These are phyloP conservation scores for Achaetomium macrosporum DNA, from an alignment of 2,329 filamentous ascomycete species.

Conservation along the genomic window DNA sequence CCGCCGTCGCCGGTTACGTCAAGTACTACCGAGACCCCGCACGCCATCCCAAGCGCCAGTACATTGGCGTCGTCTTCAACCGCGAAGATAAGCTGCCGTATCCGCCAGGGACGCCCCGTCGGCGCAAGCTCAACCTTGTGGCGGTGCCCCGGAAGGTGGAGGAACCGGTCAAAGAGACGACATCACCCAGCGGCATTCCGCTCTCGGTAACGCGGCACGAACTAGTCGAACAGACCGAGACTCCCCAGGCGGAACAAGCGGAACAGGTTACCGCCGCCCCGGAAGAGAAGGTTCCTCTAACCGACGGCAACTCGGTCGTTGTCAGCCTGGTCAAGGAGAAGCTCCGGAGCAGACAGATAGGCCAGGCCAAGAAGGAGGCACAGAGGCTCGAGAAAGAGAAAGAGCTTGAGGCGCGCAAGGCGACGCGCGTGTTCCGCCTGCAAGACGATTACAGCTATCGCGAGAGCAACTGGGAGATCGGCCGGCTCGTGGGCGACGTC, in stretches of 20 bases:
- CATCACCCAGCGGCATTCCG: conserved; percentile 34
- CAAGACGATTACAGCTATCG: conserved; percentile 52
- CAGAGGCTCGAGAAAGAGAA: conserved; percentile 25
- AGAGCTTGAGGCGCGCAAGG: conserved; percentile 36
- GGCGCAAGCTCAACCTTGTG: conserved; percentile 70
- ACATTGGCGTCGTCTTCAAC: conserved; percentile 88
- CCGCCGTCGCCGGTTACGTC: conserved; percentile 80
- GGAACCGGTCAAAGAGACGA: conserved; percentile 29
- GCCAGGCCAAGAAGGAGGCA: conserved; percentile 13
- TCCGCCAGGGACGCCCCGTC: conserved; percentile 64
- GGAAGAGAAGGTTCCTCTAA: conserved; percentile 7
- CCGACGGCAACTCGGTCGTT: conserved; percentile 21
- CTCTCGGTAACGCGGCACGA: conserved; percentile 29
- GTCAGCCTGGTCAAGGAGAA: conserved; percentile 22
- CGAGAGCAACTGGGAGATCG: conserved; percentile 56
- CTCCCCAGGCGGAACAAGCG: background rate
- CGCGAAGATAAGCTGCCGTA: conserved; percentile 75
- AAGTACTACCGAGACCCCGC: conserved; percentile 91
- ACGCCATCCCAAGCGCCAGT: conserved; percentile 79
- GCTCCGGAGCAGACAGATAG: conserved; percentile 13
- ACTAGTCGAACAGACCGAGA: conserved; percentile 11
- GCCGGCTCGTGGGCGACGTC: conserved; percentile 40
- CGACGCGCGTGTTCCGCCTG: conserved; percentile 43
- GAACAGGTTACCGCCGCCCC: background rate
- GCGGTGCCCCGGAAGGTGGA: conserved; percentile 38